These are phyloP conservation scores for Xylaria castorea DNA, from an alignment of 495 filamentous ascomycete species.

Conservation along the genomic window DNA sequence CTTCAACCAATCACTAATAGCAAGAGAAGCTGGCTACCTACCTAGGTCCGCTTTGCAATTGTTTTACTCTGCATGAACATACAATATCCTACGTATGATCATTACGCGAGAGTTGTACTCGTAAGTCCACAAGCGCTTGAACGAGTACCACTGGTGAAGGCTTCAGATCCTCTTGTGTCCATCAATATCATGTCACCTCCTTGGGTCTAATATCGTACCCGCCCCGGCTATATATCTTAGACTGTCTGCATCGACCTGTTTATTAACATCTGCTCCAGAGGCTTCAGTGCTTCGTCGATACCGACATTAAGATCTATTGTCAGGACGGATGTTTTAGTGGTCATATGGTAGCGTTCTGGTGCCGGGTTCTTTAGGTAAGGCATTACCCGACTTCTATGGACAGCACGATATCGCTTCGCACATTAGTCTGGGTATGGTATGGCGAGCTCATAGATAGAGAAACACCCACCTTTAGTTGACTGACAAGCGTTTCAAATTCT, in stretches of 20 bases:
- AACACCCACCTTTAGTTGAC: not conserved
- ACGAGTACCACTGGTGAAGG: too few species aligned
- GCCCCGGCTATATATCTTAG: not conserved
- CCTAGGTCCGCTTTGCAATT: too few species aligned
- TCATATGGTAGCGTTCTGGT: slow-evolving; percentile 54
- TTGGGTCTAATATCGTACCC: not conserved
- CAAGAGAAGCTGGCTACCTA: too few species aligned
- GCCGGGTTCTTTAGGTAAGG: slow-evolving; percentile 46
- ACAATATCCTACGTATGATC: too few species aligned
- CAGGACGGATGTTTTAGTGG: slow-evolving; percentile 52
- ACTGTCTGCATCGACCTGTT: not conserved
- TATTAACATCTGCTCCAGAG: not conserved
- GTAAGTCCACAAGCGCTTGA: too few species aligned
- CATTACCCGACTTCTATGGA: slow-evolving; percentile 47
- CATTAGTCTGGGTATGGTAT: not conserved
- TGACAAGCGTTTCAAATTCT: not conserved
- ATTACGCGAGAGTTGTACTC: too few species aligned
- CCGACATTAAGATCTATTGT: slow-evolving; percentile 23
- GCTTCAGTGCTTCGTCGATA: not conserved
- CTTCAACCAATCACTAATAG: too few species aligned
- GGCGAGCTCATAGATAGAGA: not conserved
- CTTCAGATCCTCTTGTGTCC: too few species aligned
- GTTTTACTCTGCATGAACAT: too few species aligned
- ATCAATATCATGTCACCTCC: not conserved
- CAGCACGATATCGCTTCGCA: slow-evolving; percentile 40